phyloP scores from a whole-genome alignment of 768 basidiomycete genomes.

The Glaciozyma martinii region DNA sequence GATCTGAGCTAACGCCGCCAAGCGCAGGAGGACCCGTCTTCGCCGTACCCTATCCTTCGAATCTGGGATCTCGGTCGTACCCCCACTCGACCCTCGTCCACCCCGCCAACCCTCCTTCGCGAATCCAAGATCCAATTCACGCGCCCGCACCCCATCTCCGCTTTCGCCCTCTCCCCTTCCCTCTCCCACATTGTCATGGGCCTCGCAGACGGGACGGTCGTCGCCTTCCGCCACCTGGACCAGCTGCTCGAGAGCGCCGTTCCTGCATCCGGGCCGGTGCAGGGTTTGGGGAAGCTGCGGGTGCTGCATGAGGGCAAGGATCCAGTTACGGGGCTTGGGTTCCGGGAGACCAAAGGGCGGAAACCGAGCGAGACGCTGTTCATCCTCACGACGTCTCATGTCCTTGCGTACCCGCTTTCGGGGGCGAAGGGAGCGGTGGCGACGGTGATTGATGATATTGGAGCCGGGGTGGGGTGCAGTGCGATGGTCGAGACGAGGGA shows the following conservation, averaged over 20 bases:
- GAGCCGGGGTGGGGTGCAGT: conserved; percentile 73
- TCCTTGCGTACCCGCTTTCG: conserved; percentile 55
- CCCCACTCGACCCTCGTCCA: conserved; percentile 54
- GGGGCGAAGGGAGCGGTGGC: conserved; percentile 56
- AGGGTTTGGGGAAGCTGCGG: conserved; percentile 74
- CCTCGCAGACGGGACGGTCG: conserved; percentile 86
- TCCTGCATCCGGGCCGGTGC: conserved; percentile 43
- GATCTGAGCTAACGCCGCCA: too few species aligned
- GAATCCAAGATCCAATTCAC: conserved; percentile 46
- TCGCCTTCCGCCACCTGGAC: conserved; percentile 82
- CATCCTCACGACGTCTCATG: conserved; percentile 77
- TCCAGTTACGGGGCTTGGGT: conserved; percentile 86
- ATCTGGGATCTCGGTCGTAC: conserved; percentile 75
- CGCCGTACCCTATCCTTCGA: conserved; percentile 47
- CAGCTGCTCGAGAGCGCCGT: conserved; percentile 59
- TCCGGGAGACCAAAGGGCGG: conserved; percentile 52
- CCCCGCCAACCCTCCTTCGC: conserved; percentile 58
- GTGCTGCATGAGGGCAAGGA: conserved; percentile 73
- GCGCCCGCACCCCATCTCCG: conserved; percentile 51
- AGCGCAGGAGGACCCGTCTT: conserved; percentile 60
- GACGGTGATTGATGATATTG: conserved; percentile 72
- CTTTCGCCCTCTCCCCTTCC: conserved; percentile 65
- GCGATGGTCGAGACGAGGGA: conserved; percentile 50
- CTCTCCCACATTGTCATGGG: conserved; percentile 83
- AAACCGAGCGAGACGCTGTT: conserved; percentile 50